Conservation (phyloP, 305 asterid genomes). For the Caryopteris hybrid region DNA sequence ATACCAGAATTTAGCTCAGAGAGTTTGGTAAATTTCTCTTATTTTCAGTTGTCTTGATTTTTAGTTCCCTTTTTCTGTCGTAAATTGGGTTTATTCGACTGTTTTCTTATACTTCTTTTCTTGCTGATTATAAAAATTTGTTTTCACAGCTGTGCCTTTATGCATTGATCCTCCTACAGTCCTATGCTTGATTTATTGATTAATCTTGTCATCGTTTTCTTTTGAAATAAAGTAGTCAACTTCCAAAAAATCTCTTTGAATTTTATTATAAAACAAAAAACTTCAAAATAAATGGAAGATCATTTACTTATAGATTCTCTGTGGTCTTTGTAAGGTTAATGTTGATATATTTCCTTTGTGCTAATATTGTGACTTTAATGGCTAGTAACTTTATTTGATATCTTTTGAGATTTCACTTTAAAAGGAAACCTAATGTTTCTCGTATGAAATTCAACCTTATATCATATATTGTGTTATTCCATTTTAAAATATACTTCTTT, state of each 20-base stretch:
- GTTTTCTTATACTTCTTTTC: no score
- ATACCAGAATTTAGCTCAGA: background rate
- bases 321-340: background rate
- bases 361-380: no score
- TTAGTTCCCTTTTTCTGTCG: no score
- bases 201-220: no score
- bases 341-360: background rate
- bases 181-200: no score
- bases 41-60: background rate
- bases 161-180: no score
- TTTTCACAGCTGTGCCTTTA: no score
- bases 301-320: background rate
- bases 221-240: no score
- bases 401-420: background rate
- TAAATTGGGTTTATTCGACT: no score
- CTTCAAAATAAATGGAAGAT: no score
- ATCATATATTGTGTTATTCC: background rate
- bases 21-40: background rate
- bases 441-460: background rate
- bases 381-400: background rate
- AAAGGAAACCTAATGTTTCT: background rate
- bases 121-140: background rate
- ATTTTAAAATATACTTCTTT: background rate
- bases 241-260: no score
- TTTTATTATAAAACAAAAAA: no score